These are phyloP conservation scores for Ogataea pignaliae DNA, from an alignment of 805 yeast species.

Conservation along the genomic window DNA sequence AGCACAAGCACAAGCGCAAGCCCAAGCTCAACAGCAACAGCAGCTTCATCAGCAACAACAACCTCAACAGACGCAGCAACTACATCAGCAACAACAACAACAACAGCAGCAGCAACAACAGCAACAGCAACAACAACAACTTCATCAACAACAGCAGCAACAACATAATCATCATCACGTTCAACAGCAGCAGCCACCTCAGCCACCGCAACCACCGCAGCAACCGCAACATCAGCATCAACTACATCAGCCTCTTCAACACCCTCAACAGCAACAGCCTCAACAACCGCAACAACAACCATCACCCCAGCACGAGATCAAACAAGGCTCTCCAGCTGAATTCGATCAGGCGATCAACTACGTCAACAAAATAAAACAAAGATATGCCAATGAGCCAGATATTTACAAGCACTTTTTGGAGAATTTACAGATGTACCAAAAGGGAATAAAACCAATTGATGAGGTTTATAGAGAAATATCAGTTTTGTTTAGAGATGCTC, in stretches of 20 bases:
- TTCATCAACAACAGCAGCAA: constrained; percentile 4
- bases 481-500: constrained; percentile 82
- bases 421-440: constrained; percentile 92
- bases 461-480: constrained; percentile 96
- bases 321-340: constrained; percentile 70
- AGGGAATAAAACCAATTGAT: constrained; percentile 91
- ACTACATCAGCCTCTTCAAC: constrained; percentile 3
- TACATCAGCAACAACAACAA: constrained; percentile 3
- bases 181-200: constrained; percentile 5
- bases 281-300: constrained; percentile 14
- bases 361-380: constrained; percentile 91
- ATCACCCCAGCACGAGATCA: constrained; percentile 18
- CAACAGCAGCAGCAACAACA: constrained; percentile 8
- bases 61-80: constrained; percentile 8
- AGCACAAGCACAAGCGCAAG: constrained; percentile 12
- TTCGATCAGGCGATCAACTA: constrained; percentile 96
- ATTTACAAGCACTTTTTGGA: constrained; percentile 93
- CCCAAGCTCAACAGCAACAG: constrained; percentile 4
- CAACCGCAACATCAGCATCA: constrained; percentile 14
- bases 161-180: constrained; percentile 5
- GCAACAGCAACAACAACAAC: constrained; percentile 8
- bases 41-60: constrained; percentile 7
- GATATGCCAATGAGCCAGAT: constrained; percentile 92
- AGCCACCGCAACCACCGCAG: constrained; percentile 5
- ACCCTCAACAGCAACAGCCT: constrained; percentile 10